A percentile compares a stretch with the other conserved stretches of the same genome.
Evolutionary conservation across 768 basidiomycete species (phyloP).

Genomic region (Amanita rubescens): DNA sequence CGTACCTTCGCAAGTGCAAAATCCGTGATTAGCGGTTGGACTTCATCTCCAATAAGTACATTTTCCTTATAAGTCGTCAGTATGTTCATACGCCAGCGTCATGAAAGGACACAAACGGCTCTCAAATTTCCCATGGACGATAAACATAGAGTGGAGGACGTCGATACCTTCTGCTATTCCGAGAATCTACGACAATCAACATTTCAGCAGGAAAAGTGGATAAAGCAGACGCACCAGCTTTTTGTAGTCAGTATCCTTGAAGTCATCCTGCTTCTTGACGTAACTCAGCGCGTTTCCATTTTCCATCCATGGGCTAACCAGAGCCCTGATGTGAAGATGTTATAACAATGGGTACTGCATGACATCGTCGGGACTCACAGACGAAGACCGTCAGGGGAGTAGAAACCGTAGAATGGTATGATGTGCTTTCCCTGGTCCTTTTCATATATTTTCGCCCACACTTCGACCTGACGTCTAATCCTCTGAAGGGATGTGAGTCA

Average conservation of each 20-base stretch:
- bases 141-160: not conserved
- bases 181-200: not conserved
- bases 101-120: not conserved
- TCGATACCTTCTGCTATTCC: not conserved
- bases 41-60: not conserved
- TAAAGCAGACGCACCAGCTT: not conserved
- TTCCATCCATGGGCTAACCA: not conserved
- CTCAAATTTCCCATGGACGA: not conserved
- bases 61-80: not conserved
- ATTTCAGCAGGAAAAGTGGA: not conserved
- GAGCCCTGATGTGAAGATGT: not conserved
- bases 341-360: not conserved
- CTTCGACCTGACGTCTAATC: too few species aligned
- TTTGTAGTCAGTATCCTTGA: not conserved
- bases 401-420: not conserved
- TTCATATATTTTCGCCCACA: not conserved
- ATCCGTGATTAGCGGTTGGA: not conserved
- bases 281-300: not conserved
- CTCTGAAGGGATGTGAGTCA: too few species aligned
- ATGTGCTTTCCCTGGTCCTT: not conserved
- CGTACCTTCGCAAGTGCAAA: not conserved
- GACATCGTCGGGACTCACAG: not conserved
- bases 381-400: not conserved
- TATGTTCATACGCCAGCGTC: not conserved
- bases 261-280: not conserved